Base-by-base conservation (phyloP, 306 rosid species). In the Sphenostylis stenocarpa region DNA sequence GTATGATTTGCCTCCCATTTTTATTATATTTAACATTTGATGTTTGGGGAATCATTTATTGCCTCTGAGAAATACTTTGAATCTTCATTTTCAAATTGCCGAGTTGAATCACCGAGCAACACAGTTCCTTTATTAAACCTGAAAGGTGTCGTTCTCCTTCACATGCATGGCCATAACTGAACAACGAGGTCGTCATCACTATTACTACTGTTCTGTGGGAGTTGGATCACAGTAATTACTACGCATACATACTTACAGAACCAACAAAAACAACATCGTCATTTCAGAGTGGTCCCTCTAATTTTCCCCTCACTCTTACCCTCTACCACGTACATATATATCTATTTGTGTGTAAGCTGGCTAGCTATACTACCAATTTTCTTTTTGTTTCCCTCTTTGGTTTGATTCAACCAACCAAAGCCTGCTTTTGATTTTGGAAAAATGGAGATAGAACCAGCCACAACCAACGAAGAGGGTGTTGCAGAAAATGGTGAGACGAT, bases 371-470 rank as follows among this genome's bases (percentile, higher is more conserved):
- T 56, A 13, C 64, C 9, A 14, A 16, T n/a, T 16, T 17, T 38
- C n/a, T 58, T 29, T 52, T 21, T 71, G 13, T n/a, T n/a, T 51
- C 45, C 1, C 48, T 7, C 8, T 55, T 23, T 43, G 2, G 49
- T 63, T 63, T 16, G 5, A 36, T 49, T 71, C 39, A 26, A 26
- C 28, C 23, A 38, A 6, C 58, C 55, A 53, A 39, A 23, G 4
- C 6, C 2, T 4, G 2, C n/a, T 28, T 80, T 39, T 3, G 4
- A 14, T 33, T 24, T 23, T 7, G 19, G 49, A 77, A 48, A 12
- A 1, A 41, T 87, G 90, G 87, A 87, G 87, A 84, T 84, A 64
- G 83, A 84, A 56, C 24, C 72, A 24, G 79, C 52, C 12, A 43
- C 8, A 17, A 10, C 5, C 7, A n/a, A 14, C 10, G 45, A 29